phyloP scores from a whole-genome alignment of 208 protist genomes.

The Acanthamoeba rhysodes region DNA sequence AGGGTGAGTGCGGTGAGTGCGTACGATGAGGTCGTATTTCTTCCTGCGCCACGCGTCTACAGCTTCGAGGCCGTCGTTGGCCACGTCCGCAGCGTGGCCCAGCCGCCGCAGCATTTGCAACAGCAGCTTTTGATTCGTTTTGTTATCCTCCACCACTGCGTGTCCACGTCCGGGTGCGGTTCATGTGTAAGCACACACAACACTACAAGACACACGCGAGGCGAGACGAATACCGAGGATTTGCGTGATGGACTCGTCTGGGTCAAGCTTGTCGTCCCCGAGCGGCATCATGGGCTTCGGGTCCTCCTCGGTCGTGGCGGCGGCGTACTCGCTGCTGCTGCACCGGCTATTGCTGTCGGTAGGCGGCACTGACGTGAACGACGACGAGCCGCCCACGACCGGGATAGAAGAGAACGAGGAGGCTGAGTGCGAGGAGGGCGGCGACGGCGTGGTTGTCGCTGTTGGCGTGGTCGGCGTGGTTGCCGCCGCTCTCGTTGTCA shows the following conservation, averaged over 20 bases:
- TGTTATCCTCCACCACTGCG: constrained; percentile 50
- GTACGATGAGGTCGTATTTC: constrained; percentile 27
- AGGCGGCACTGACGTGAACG: no score
- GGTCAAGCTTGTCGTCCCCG: no score
- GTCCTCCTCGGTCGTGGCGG: no score
- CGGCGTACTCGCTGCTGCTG: no score
- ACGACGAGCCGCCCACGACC: neutral
- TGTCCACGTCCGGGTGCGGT: no score
- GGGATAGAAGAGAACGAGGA: neutral
- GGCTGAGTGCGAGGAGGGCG: constrained; percentile 12
- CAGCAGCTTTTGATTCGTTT: constrained; percentile 29
- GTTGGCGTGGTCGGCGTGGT: neutral
- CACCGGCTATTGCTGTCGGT: neutral
- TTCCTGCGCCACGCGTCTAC: neutral
- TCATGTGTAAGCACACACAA: no score
- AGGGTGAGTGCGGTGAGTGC: no score
- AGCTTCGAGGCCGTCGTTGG: constrained; percentile 56
- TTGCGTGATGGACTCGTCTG: no score
- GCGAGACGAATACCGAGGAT: no score
- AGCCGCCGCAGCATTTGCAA: neutral
- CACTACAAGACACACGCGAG: no score
- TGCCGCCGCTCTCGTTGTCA: no score
- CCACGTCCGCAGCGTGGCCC: neutral
- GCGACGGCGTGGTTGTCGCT: neutral
- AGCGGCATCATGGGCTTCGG: no score